Evolutionary conservation across 169 alveolate genomes (phyloP), one percentile per base, ranked within the genome.

Genomic region (Plasmodium blacklocki): DNA sequence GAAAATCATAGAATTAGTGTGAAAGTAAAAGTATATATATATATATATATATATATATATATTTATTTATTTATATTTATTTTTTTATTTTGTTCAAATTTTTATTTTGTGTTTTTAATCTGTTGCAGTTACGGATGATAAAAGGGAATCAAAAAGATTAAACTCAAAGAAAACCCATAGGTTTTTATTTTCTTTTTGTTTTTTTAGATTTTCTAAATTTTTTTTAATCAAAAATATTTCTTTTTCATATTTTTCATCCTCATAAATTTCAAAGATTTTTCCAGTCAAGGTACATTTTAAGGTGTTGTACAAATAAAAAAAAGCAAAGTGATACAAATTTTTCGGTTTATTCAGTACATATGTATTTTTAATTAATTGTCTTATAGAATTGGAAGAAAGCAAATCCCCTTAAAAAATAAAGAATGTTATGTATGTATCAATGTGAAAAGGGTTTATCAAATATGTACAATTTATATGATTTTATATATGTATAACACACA

Each of bases 271-370:
- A 64, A 86, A 86, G 14, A 56, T 59, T 0, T 70, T 19, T 59
- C 71, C 71, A 14, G 92, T 86, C 39, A 86, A 73, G 11, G 92
- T 70, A 32, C 92, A 86, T 18, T 72, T 72, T 21, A 86, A 62
- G 2, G 74, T 66, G 49, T 86, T 86, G 43, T 86, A 86, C 45
- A 86, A 73, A 32, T 86, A 86, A 39, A 86, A 64, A 47, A 86
- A 52, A 6, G 92, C 50, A 43, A 86, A 86, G 58, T 86, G 45
- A 15, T 39, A 58, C 50, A 86, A 71, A 11, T 66, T 67, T 73
- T 56, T 71, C 19, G 64, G 47, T n/a, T 86, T 75, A 2, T 62
- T 39, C 52, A 71, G 12, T 56, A 86, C 39, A 73, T 52, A 12
- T 7, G 12, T 43, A 49, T 86, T 60, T 66, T 67, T 63, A 52